Evolutionary conservation across 2,329 filamentous ascomycete genomes (phyloP).

Genomic region (Aspergillus arachidicola): DNA sequence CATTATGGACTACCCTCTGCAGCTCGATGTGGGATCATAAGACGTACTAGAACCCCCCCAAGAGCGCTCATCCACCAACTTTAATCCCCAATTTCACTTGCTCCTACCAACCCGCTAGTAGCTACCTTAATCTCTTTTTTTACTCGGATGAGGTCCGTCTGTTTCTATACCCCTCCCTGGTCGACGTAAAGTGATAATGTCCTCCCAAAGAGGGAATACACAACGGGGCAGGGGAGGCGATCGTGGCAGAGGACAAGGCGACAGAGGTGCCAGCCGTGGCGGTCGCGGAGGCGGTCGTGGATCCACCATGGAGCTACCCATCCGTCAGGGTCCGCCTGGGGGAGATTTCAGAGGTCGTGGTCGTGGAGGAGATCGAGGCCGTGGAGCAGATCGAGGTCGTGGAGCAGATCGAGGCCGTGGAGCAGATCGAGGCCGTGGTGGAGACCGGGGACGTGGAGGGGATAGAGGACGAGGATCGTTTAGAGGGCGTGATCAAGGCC

Average conservation of each 20-base stretch:
- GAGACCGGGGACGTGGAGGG: conserved; percentile 11
- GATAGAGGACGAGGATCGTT: neutral
- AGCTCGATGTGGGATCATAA: neutral
- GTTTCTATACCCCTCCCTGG: neutral
- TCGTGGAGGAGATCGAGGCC: neutral
- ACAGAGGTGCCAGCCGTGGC: conserved; percentile 25
- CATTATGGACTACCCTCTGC: neutral
- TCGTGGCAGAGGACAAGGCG: conserved; percentile 14
- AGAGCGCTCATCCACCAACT: neutral
- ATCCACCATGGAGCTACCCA: conserved; percentile 24
- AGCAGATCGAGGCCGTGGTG: neutral
- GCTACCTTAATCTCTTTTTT: neutral
- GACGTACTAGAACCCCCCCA: neutral
- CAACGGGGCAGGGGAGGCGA: conserved; percentile 20
- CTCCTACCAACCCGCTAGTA: neutral
- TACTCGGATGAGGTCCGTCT: neutral
- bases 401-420: neutral
- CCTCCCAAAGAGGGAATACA: conserved; percentile 17
- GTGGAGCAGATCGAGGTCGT: no score
- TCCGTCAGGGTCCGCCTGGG: conserved; percentile 18
- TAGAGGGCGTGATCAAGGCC: conserved; percentile 19
- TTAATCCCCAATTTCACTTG: neutral
- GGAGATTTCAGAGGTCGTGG: conserved; percentile 24
- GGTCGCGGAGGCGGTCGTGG: conserved; percentile 31
- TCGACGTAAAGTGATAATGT: conserved; percentile 15